Evolutionary conservation across 106 monocot genomes (phyloP), one percentile per base, ranked within the genome.

Genomic region (Hemerocallis citrina): DNA sequence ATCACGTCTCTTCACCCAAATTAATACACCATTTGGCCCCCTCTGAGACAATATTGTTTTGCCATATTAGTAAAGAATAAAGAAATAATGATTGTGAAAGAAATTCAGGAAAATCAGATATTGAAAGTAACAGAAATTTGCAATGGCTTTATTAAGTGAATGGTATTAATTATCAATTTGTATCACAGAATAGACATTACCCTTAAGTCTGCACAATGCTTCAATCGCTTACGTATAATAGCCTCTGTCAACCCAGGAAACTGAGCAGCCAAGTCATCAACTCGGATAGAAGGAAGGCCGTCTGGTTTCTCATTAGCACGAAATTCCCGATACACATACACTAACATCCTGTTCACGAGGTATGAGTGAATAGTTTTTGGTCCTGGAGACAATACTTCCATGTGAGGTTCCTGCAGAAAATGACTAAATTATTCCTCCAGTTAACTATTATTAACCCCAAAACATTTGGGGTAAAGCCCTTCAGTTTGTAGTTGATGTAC

Each of bases 341-440:
- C 91, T 20, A 81, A 30, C 74, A 98, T 79, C 61, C 91, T 76
- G 59, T 98, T 91, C 25, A 75, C 58, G 33, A 98, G 69, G 70
- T 88, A 88, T 40, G 75, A 75, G 59, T 91, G 96, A 51, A 85
- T 67, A 69, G 40, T 75, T 73, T 98, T 98, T 44, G 91, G 59
- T 64, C 76, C 96, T 2, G 91, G 91, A 49, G 84, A 68, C 70
- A 79, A 64, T 42, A 88, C 96, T 77, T 98, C 96, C 91, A 98
- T 88, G 66, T 98, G 96, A 72, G 96, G 91, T 63, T 98, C 91
- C 96, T 96, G 64, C 51, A 61, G 24, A 29, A 49, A 19, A 55
- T 33, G 8, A 62, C 14, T 4, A n/a, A n/a, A n/a, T n/a, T n/a
- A n/a, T n/a, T n/a, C n/a, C n/a, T n/a, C n/a, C n/a, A n/a, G n/a